Conservation (phyloP, 345 rosid species). For the Gossypium thurberi region DNA sequence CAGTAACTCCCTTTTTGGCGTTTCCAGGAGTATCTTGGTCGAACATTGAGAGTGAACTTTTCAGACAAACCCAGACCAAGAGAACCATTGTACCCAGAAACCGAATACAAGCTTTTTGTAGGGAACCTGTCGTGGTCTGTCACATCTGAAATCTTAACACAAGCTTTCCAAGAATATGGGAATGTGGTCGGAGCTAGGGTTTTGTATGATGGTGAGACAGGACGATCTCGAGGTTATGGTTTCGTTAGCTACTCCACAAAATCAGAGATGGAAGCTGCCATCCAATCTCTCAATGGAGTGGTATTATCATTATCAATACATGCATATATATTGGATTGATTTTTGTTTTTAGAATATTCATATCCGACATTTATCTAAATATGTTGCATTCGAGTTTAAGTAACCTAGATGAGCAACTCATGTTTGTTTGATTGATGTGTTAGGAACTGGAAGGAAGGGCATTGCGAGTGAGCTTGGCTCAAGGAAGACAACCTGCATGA, state of each 20-base stretch:
- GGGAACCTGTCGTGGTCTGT: slow-evolving; percentile 90
- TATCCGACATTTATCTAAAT: no score
- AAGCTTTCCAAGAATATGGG: slow-evolving; percentile 70
- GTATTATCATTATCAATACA: slow-evolving; percentile 14
- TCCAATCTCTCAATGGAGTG: slow-evolving; percentile 60
- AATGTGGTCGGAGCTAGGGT: slow-evolving; percentile 81
- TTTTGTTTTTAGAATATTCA: not conserved
- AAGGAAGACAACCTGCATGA: slow-evolving; percentile 46
- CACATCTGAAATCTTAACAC: slow-evolving; percentile 56
- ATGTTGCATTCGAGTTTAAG: no score
- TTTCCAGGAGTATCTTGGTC: slow-evolving; percentile 60
- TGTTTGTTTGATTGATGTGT: slow-evolving; percentile 4
- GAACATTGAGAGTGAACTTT: slow-evolving; percentile 65
- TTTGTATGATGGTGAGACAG: slow-evolving; percentile 77
- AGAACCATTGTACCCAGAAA: slow-evolving; percentile 73
- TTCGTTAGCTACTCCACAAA: slow-evolving; percentile 61
- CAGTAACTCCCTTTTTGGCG: not conserved
- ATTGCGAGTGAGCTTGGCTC: slow-evolving; percentile 66
- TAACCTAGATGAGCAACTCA: not conserved
- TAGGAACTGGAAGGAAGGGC: slow-evolving; percentile 76
- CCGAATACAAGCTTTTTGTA: slow-evolving; percentile 70
- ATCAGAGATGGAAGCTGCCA: slow-evolving; percentile 75
- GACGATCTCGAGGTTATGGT: slow-evolving; percentile 77
- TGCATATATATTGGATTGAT: not conserved
- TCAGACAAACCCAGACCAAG: slow-evolving; percentile 62